Base-by-base conservation (phyloP, 2,329 filamentous ascomycete genomes). In the Microcyclosporella mali region DNA sequence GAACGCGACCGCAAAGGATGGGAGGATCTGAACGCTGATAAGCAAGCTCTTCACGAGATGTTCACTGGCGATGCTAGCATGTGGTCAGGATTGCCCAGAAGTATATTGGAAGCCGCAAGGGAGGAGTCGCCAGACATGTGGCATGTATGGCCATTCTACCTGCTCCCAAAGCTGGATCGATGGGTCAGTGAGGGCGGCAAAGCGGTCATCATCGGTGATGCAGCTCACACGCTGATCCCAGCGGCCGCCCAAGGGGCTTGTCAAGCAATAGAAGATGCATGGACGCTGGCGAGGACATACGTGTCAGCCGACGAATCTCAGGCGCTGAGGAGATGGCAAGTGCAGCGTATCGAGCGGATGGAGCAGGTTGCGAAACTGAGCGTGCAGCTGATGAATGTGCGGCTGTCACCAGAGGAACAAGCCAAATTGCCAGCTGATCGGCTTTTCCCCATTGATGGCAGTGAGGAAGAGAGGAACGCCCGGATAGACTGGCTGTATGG, bases 111-210 rank as follows among this genome's bases (percentile, higher is more conserved):
- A 12, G 33, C 33, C 6, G 33, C 33, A 18, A 35, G 18, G 12
- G 33, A 15, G 17, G 33, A 35, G 16, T 12, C 15, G 15, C 33
- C 33, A 6, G 16, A 15, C 12, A 35, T 35, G 33, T 35, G 33
- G 33, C 33, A 35, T 35, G 33, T 35, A 15, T 35, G 33, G 33
- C 33, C 33, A 35, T 35, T 35, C 33, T 35, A 35, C 15, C 33
- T 35, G 33, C 33, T 35, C 6, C 33, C 33, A 7, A 18, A 35
- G 15, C 33, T 35, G 3, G 12, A 35, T 17, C 33, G 16, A 3
- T 35, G 33, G 33, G 33, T 17, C 6, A 16, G n/a, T 16, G 33
- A 35, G 33, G 18, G 18, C 6, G 16, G 33, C 18, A 35, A 18
- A 17, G 33, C 16, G n/a, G 16, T 35, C n/a, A 15, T 35, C n/a